phyloP scores from a whole-genome alignment of 305 asterid genomes.

The Fraxinus latifolia region DNA sequence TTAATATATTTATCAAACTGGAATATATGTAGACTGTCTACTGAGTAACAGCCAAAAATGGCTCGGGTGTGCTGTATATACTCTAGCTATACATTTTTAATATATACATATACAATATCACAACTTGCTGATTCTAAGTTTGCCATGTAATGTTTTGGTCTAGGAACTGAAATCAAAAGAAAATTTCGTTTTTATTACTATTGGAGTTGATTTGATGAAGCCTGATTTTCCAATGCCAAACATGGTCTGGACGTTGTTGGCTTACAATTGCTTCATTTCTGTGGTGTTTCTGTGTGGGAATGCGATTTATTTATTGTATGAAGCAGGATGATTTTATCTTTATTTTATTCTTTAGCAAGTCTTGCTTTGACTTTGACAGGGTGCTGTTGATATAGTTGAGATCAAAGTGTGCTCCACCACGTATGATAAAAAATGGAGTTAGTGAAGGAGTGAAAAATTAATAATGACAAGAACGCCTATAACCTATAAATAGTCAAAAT shows the following conservation, averaged over 20 bases:
- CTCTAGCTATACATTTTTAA: neutral
- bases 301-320: neutral
- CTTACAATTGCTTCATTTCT: neutral
- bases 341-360: neutral
- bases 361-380: neutral
- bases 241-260: neutral
- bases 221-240: neutral
- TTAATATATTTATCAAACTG: neutral
- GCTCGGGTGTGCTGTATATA: neutral
- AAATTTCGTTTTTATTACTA: neutral
- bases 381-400: neutral
- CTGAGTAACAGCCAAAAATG: neutral
- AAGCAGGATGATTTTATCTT: neutral
- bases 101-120: neutral
- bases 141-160: neutral
- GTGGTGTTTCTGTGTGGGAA: neutral
- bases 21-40: neutral
- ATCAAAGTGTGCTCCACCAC: neutral
- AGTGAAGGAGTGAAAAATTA: neutral
- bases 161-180: neutral
- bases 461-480: neutral
- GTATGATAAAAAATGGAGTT: neutral
- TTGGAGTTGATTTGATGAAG: neutral
- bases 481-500: neutral
- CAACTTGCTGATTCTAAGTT: neutral